A percentile compares a stretch with the other conserved stretches of the same genome.
These are phyloP conservation scores for Silene latifolia DNA, from an alignment of 148 eudicot species.

Conservation along the genomic window DNA sequence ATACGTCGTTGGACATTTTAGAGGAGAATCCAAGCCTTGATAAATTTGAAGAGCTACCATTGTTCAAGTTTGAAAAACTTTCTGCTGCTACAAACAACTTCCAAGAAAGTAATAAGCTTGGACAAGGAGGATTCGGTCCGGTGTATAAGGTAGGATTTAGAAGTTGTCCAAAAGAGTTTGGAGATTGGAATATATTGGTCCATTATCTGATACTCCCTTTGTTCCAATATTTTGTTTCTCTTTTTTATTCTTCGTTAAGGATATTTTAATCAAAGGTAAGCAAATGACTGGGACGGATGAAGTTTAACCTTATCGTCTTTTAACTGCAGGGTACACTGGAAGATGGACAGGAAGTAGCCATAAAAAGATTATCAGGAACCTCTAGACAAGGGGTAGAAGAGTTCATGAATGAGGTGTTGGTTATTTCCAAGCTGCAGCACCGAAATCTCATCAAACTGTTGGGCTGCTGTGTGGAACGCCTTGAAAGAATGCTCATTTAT, in stretches of 20 bases:
- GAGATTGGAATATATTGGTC: background rate
- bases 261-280: too few species aligned
- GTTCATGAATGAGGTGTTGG: constrained; percentile 36
- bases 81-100: constrained; percentile 31
- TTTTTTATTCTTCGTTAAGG: too few species aligned
- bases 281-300: too few species aligned
- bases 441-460: constrained; percentile 38
- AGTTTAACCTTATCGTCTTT: background rate
- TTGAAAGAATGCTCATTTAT: constrained; percentile 30
- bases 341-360: constrained; percentile 34
- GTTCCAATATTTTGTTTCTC: too few species aligned
- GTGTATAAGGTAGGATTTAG: constrained; percentile 31
- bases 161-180: background rate
- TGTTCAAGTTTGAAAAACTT: constrained; percentile 25
- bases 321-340: constrained; percentile 27
- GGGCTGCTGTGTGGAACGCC: constrained; percentile 36
- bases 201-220: background rate
- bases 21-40: background rate
- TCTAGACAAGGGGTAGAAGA: constrained; percentile 37
- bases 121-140: constrained; percentile 47
- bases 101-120: constrained; percentile 29
- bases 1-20: background rate
- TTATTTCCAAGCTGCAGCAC: constrained; percentile 42
- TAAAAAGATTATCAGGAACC: constrained; percentile 30
- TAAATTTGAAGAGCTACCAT: constrained; percentile 22